Evolutionary conservation across 768 basidiomycete species (phyloP), one percentile per base, ranked within the genome.

Genomic region (Leccinum truebloodii): DNA sequence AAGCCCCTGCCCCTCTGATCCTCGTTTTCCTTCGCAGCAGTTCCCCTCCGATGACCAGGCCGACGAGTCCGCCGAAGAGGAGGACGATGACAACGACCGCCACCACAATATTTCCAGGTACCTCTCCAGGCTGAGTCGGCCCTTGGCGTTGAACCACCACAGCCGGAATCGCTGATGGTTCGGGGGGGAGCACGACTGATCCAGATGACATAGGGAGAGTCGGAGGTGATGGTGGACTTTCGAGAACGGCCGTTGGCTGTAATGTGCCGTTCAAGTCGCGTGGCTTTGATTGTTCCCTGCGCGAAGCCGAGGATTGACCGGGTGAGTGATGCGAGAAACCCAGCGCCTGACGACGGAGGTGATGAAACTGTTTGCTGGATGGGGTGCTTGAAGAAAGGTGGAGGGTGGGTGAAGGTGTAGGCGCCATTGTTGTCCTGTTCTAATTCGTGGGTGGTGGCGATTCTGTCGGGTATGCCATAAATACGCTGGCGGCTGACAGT

Each of bases 41-140:
- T 56, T 64, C 65, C 13, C 74, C 74, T 54, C 63, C 74, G 14
- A 69, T 6, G n/a, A 69, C 49, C 58, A 73, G 37, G 34, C 72
- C 66, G 10, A 73, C 30, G 16, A 73, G 63, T 18, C 69, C 65
- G 2, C 71, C 71, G 34, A 74, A 18, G 52, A 75, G n/a, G 39
- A 75, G 63, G 32, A 73, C 51, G 41, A 63, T 24, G 12, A 75
- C 64, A 26, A 65, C 51, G 30, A 65, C 53, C 3, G 65, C 73
- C 6, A 63, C 71, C 41, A 60, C 54, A 55, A 69, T 56, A 46
- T 68, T 68, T 28, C 66, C 74, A 12, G 66, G 51, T 41, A 63
- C 18, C 34, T 67, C 60, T 10, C 37, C 53, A 2, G 54, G 4
- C 20, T 58, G 67, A 24, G 26, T 59, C 14, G 39, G 10, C 7